A percentile compares a stretch with the other conserved stretches of the same genome.
Evolutionary conservation across 805 yeast species (phyloP).

Genomic region (Sugiyamaella valdiviana): DNA sequence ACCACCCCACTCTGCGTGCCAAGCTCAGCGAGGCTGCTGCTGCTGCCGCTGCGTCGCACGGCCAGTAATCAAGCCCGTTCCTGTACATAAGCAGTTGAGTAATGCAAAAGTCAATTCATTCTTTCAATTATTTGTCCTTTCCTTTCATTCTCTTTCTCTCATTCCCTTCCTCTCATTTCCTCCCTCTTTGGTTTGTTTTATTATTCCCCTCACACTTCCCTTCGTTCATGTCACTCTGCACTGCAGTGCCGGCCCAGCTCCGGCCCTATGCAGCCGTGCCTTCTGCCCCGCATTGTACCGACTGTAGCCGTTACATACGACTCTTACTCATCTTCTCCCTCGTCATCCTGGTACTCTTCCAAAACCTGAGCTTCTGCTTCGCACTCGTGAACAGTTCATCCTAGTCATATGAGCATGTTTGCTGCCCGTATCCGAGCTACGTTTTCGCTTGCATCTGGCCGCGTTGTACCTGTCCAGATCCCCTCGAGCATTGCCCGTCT

Average conservation of each 20-base stretch:
- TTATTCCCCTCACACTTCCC: too few relatives aligned
- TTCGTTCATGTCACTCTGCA: background rate
- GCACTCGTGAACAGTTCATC: too few relatives aligned
- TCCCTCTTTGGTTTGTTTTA: too few relatives aligned
- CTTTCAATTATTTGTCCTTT: too few relatives aligned
- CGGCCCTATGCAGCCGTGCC: background rate
- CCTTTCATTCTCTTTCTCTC: too few relatives aligned
- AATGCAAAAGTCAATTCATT: too few relatives aligned
- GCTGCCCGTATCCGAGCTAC: background rate
- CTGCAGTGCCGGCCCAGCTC: background rate
- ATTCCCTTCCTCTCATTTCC: too few relatives aligned
- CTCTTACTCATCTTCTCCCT: background rate
- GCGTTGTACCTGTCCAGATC: background rate
- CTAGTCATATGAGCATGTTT: background rate
- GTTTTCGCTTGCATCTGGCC: background rate
- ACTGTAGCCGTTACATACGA: too few relatives aligned
- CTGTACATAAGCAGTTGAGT: too few relatives aligned
- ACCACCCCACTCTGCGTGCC: conserved; percentile 29
- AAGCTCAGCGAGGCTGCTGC: conserved; percentile 22
- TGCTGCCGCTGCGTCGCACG: conserved; percentile 15
- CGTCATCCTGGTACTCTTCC: too few relatives aligned
- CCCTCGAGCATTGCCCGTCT: background rate
- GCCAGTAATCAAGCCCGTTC: too few relatives aligned
- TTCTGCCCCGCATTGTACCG: background rate
- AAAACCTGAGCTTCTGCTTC: too few relatives aligned